Conservation (phyloP, 2,329 filamentous ascomycete genomes). For the Raffaelea arxii region DNA sequence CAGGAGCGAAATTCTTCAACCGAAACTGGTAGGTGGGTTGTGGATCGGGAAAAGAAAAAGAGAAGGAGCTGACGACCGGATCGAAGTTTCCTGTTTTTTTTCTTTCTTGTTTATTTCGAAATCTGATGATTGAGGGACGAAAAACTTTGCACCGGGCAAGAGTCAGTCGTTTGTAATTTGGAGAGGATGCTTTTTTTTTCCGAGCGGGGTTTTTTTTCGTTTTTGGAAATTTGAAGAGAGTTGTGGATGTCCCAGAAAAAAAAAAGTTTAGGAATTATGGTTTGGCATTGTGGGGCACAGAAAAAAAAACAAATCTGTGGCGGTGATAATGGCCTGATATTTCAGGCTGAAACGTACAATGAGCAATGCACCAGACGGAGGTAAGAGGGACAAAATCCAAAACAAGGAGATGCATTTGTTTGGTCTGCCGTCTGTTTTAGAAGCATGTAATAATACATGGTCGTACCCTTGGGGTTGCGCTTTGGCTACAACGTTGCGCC, state of each 20-base stretch:
- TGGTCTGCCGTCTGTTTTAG: background rate
- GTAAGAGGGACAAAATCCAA: too few relatives aligned
- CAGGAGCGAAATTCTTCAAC: conserved; percentile 5
- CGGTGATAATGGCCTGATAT: too few relatives aligned
- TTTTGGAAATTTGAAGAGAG: too few relatives aligned
- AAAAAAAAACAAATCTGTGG: too few relatives aligned
- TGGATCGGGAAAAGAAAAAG: background rate
- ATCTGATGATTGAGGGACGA: too few relatives aligned
- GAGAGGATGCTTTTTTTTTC: background rate
- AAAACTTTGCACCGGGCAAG: conserved; percentile 7
- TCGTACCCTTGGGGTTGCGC: too few relatives aligned
- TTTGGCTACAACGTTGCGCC: background rate
- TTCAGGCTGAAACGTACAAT: too few relatives aligned
- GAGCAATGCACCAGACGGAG: too few relatives aligned
- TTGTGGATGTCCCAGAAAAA: too few relatives aligned
- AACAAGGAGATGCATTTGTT: too few relatives aligned
- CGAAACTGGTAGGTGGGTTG: background rate
- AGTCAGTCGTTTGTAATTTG: background rate
- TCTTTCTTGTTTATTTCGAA: background rate
- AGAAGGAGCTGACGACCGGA: background rate
- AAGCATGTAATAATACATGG: background rate
- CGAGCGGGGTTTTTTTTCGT: background rate
- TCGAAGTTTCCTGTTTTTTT: background rate
- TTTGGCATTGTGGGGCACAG: too few relatives aligned
- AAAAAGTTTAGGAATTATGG: too few relatives aligned